These are phyloP conservation scores for Naganishia sp. DNA, from an alignment of 1,284 basidiomycete species.

Conservation along the genomic window DNA sequence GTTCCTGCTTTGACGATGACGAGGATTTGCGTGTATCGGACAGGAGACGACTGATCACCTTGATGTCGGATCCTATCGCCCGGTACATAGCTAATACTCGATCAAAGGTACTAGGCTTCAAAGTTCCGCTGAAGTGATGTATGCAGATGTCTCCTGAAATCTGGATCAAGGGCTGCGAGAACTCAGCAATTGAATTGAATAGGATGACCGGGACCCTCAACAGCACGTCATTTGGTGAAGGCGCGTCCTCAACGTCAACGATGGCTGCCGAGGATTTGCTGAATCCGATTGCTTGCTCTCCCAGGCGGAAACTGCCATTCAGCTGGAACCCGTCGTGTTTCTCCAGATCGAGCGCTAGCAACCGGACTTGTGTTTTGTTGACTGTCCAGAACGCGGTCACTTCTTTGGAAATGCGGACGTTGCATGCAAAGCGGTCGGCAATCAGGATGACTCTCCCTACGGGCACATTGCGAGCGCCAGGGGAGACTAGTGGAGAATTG, in stretches of 20 bases:
- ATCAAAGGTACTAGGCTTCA: constrained; percentile 51
- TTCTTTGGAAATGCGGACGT: constrained; percentile 26
- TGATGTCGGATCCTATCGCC: constrained; percentile 36
- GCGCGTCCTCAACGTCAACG: constrained; percentile 6
- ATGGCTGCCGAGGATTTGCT: constrained; percentile 14
- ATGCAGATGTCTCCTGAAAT: constrained; percentile 43
- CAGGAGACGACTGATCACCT: constrained; percentile 11
- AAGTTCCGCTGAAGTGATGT: constrained; percentile 49
- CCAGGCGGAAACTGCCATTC: constrained; percentile 18
- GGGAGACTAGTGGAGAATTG: neutral
- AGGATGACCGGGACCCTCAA: constrained; percentile 19
- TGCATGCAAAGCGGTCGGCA: constrained; percentile 19
- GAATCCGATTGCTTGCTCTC: constrained; percentile 30
- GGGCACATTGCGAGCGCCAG: constrained; percentile 4
- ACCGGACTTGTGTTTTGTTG: constrained; percentile 12
- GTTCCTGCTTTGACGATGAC: neutral
- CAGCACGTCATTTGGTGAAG: constrained; percentile 16
- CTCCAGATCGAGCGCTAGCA: constrained; percentile 8
- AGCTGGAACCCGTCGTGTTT: constrained; percentile 14
- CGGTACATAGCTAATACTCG: constrained; percentile 49
- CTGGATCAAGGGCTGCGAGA: constrained; percentile 11
- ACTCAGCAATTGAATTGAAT: constrained; percentile 14
- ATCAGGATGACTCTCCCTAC: constrained; percentile 13
- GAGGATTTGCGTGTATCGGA: constrained; percentile 9
- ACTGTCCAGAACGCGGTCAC: constrained; percentile 25